Conservation (phyloP, 352 stramenopile species). For the Thalassiosira hispida region DNA sequence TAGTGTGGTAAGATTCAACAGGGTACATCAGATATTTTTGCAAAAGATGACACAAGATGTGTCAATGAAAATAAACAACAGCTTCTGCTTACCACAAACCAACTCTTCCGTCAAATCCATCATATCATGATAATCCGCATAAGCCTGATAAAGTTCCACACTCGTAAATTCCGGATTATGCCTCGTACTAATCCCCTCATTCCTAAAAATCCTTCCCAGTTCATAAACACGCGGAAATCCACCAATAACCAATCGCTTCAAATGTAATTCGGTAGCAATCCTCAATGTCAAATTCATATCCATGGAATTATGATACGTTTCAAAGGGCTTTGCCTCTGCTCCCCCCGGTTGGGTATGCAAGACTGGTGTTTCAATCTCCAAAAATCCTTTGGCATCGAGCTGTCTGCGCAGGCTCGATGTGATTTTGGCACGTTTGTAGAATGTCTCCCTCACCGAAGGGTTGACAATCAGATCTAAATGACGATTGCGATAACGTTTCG, state of each 20-base stretch:
- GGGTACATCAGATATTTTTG: background rate
- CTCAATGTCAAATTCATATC: slow-evolving; percentile 96
- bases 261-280: slow-evolving; percentile 96
- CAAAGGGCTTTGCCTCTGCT: slow-evolving; percentile 96
- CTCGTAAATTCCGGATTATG: slow-evolving; percentile 99
- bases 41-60: background rate
- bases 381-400: slow-evolving; percentile 92
- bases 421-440: slow-evolving; percentile 92
- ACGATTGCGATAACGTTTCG: slow-evolving; percentile 89
- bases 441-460: slow-evolving; percentile 91
- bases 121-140: slow-evolving; percentile 98
- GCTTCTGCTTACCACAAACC: slow-evolving; percentile 83
- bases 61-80: background rate
- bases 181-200: slow-evolving; percentile 96
- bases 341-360: slow-evolving; percentile 95
- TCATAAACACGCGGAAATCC: slow-evolving; percentile 98
- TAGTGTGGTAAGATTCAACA: slow-evolving; percentile 36
- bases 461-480: slow-evolving; percentile 98
- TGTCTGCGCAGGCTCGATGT: slow-evolving; percentile 92
- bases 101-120: slow-evolving; percentile 96
- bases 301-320: slow-evolving; percentile 96
- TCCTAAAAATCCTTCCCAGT: slow-evolving; percentile 98
- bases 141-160: slow-evolving; percentile 98
- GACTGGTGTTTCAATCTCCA: slow-evolving; percentile 99
- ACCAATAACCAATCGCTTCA: slow-evolving; percentile 98